phyloP scores from a whole-genome alignment of 495 filamentous ascomycete genomes.

The Poronia punctata region DNA sequence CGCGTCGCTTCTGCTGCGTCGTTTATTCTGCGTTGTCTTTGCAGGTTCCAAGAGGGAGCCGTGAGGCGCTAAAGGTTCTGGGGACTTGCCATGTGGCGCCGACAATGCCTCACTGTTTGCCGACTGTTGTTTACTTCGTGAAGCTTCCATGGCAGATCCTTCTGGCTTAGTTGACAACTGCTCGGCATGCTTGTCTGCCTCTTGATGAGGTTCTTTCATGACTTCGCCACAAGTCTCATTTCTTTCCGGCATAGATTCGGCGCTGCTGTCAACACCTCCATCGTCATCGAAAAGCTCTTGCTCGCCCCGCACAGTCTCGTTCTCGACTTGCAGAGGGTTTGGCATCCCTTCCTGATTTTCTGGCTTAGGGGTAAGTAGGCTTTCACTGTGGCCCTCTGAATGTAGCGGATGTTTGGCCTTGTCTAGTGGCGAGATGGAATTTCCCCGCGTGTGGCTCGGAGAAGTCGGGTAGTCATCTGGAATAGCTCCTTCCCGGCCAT shows the following conservation, averaged over 20 bases:
- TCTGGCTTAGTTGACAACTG: no score
- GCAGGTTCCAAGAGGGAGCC: no score
- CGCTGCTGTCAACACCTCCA: background rate
- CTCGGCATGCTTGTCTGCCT: no score
- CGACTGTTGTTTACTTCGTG: no score
- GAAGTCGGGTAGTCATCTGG: no score
- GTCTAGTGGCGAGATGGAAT: background rate
- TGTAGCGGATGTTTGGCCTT: no score
- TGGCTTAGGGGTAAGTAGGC: background rate
- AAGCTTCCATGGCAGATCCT: no score
- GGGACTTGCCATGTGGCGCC: background rate
- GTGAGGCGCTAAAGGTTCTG: background rate
- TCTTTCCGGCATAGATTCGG: background rate
- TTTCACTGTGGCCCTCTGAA: no score
- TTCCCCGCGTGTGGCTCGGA: background rate
- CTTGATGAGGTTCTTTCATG: no score
- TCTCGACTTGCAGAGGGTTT: conserved; percentile 7
- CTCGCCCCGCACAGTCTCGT: conserved; percentile 8
- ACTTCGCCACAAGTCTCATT: background rate
- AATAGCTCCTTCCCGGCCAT: no score
- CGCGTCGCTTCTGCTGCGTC: background rate
- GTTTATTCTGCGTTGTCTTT: background rate
- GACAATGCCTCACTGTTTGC: no score
- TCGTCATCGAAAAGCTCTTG: conserved; percentile 10
- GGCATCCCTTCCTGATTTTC: no score